Percentiles rank a stretch among this genome's conserved stretches.
These are phyloP conservation scores for Annulohypoxylon bovei DNA, from an alignment of 495 filamentous ascomycete genomes.

Conservation along the genomic window DNA sequence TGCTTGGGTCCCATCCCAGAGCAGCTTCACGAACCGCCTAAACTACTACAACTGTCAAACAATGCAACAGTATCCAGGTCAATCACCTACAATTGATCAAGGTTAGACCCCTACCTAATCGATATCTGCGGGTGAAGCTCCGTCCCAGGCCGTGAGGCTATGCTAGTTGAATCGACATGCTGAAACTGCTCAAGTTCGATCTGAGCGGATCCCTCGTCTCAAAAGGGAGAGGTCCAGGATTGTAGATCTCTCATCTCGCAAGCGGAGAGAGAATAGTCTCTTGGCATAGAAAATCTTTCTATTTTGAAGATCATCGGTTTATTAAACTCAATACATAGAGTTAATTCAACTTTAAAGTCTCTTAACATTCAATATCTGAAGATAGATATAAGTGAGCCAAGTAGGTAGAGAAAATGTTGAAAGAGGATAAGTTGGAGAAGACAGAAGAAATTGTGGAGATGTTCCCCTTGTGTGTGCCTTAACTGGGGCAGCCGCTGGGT, in stretches of 20 bases:
- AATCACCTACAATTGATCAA: conserved; percentile 10
- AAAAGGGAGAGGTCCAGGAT: conserved; percentile 25
- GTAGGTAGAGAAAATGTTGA: conserved; percentile 4
- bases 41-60: conserved; percentile 1
- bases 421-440: conserved; percentile 8
- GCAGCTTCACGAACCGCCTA: conserved; percentile 19
- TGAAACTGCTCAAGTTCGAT: conserved; percentile 52
- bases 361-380: conserved; percentile 1
- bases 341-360: neutral
- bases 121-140: conserved; percentile 3
- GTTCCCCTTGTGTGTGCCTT: neutral
- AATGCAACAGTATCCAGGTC: conserved; percentile 14
- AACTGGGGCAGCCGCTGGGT: neutral
- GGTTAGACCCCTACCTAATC: conserved; percentile 19
- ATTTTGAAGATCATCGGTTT: conserved; percentile 9
- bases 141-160: conserved; percentile 34
- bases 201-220: conserved; percentile 35
- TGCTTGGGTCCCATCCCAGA: neutral
- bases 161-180: conserved; percentile 35
- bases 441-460: conserved; percentile 16
- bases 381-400: neutral
- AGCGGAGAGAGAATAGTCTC: conserved; percentile 8
- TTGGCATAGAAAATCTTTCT: conserved; percentile 11
- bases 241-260: neutral
- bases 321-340: neutral